Conservation (phyloP, 129 eudicot species). For the Daucus carota region DNA sequence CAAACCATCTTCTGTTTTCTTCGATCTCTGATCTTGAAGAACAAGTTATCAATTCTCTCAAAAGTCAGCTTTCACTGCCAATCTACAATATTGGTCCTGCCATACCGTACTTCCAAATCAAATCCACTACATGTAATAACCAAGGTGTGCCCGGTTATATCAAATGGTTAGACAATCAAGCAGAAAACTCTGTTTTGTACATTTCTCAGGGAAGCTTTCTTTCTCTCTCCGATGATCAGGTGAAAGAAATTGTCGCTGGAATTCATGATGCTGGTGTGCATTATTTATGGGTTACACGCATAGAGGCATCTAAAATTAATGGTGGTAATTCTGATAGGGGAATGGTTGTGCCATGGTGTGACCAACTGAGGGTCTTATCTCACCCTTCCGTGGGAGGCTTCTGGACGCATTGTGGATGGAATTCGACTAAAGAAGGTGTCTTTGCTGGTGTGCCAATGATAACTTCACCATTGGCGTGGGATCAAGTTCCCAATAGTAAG, state of each 20-base stretch:
- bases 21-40: slow-evolving; percentile 44
- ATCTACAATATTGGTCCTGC: slow-evolving; percentile 39
- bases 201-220: slow-evolving; percentile 71
- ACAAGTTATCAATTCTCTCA: slow-evolving; percentile 32
- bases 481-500: slow-evolving; percentile 30
- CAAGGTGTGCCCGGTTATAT: slow-evolving; percentile 22
- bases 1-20: slow-evolving; percentile 38
- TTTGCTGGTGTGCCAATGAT: slow-evolving; percentile 57
- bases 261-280: slow-evolving; percentile 41
- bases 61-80: slow-evolving; percentile 13
- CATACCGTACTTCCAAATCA: slow-evolving; percentile 30
- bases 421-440: slow-evolving; percentile 59
- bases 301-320: slow-evolving; percentile 17
- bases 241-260: slow-evolving; percentile 46
- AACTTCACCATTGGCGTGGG: slow-evolving; percentile 46
- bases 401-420: slow-evolving; percentile 94
- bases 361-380: slow-evolving; percentile 53
- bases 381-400: slow-evolving; percentile 62
- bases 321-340: not conserved
- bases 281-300: slow-evolving; percentile 65
- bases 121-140: not conserved
- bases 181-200: slow-evolving; percentile 39
- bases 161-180: slow-evolving; percentile 45
- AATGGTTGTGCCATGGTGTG: slow-evolving; percentile 60
- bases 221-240: slow-evolving; percentile 37